A percentile compares a stretch with the other conserved stretches of the same genome.
These are phyloP conservation scores for Tetradesmus obliquus DNA, from an alignment of 139 green algal genomes.

Conservation along the genomic window DNA sequence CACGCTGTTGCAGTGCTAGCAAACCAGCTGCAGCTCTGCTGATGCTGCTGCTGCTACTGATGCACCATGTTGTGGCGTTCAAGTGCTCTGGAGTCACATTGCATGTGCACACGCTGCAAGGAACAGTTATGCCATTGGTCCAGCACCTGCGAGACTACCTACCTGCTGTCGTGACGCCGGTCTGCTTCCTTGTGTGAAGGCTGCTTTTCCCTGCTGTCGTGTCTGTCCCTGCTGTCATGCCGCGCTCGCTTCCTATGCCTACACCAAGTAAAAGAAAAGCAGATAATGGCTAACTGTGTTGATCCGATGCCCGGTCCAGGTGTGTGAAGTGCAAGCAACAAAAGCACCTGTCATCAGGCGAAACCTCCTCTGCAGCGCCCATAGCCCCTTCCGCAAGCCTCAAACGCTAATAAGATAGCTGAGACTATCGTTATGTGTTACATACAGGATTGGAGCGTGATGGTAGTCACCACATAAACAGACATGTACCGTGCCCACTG, in stretches of 20 bases:
- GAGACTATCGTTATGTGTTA: too few species aligned
- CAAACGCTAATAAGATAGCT: too few species aligned
- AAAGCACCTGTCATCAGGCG: slow-evolving; percentile 24
- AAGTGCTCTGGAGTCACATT: not conserved
- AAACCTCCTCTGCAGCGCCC: not conserved
- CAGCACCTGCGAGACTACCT: not conserved
- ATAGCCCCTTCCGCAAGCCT: not conserved
- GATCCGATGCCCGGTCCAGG: not conserved
- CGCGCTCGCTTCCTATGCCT: slow-evolving; percentile 14
- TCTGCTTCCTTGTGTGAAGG: not conserved
- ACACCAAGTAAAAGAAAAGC: not conserved
- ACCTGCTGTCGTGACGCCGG: slow-evolving; percentile 1
- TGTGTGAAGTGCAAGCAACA: not conserved
- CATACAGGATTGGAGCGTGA: too few species aligned
- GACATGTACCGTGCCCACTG: too few species aligned
- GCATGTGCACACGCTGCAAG: not conserved
- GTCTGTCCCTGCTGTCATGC: slow-evolving; percentile 24
- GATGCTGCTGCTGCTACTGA: not conserved
- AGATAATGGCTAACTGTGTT: too few species aligned
- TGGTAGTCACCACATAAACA: too few species aligned
- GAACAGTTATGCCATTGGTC: not conserved
- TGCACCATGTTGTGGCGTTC: too few species aligned
- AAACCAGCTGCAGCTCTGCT: not conserved
- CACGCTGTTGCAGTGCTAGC: not conserved
- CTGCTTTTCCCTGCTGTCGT: not conserved